Evolutionary conservation across 192 early-diverging fungal genomes (phyloP), one percentile per base, ranked within the genome.

Genomic region (Umbelopsis ramanniana): DNA sequence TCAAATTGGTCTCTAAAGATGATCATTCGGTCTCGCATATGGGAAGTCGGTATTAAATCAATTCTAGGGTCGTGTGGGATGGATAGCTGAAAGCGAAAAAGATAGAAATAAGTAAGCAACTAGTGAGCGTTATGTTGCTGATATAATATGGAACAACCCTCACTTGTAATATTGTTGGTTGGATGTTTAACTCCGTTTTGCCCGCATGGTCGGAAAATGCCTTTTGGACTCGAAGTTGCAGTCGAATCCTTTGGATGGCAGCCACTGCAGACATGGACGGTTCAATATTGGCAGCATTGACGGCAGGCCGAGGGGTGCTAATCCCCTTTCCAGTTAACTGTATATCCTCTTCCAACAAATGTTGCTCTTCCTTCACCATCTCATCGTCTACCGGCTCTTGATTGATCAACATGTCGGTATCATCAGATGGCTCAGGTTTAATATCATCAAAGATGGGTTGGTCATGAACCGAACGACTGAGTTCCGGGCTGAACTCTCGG

Each of bases 11-110:
- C 75, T 19, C 79, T 52, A 35, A 81, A 81, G 10, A 81, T 53
- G 46, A 81, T 81, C 79, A 81, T 76, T 67, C 79, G 73, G 37
- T 81, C 79, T 43, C 79, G 69, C 72, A 81, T 76, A 55, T 81
- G 79, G 14, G 73, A 63, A 17, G 75, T 76, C 3, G 79, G 75
- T 37, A 81, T 72, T 23, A 76, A 52, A n/a, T 81, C 79, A 38
- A 81, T 81, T 14, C 79, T 73, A 33, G 79, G 76, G 53, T 81
- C 79, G 21, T 81, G 79, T 4, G 79, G 79, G 63, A 81, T 77
- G 6, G 75, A 72, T 9, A 81, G 46, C 26, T 77, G 67, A 8
- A 72, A 48, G 11, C 0, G 5, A 12, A 55, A 24, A 55, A 29
- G 14, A 54, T 9, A 26, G 14, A 12, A 12, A 17, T 6, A 23